These are phyloP conservation scores for Candida sithepensis DNA, from an alignment of 805 yeast genomes.

Conservation along the genomic window DNA sequence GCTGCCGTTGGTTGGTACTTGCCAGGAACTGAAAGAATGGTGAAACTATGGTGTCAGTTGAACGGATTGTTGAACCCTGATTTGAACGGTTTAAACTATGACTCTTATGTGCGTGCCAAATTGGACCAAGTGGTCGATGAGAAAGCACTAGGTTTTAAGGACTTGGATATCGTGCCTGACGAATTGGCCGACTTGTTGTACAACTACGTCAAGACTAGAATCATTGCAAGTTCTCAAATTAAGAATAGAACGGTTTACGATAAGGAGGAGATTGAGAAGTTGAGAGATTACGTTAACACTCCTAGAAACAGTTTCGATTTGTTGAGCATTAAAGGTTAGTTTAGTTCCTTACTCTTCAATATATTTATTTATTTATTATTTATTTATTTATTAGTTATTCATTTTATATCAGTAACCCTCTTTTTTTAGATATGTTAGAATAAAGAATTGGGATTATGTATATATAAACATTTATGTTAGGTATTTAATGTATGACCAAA, in stretches of 20 bases:
- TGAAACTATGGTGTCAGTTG: conserved; percentile 29
- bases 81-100: conserved; percentile 47
- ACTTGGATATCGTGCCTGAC: conserved; percentile 64
- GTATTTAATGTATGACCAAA: not conserved
- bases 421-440: too few relatives aligned
- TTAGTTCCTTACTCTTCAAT: not conserved
- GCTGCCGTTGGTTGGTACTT: conserved; percentile 35
- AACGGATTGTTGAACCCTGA: conserved; percentile 45
- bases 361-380: conserved; percentile 4
- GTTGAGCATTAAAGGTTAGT: conserved; percentile 25
- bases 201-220: conserved; percentile 38
- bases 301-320: conserved; percentile 32
- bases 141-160: conserved; percentile 59
- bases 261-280: conserved; percentile 33
- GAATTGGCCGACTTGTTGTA: conserved; percentile 47
- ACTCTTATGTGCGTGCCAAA: conserved; percentile 69
- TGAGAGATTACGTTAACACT: conserved; percentile 35
- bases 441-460: not conserved
- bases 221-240: conserved; percentile 33
- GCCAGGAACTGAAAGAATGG: conserved; percentile 38
- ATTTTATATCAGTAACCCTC: not conserved
- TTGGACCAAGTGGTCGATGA: conserved; percentile 63
- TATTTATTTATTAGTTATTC: not conserved
- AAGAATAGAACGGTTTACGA: conserved; percentile 36
- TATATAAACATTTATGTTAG: not conserved